Conservation (phyloP, 2,329 filamentous ascomycete species). For the Ilyonectria sp. region DNA sequence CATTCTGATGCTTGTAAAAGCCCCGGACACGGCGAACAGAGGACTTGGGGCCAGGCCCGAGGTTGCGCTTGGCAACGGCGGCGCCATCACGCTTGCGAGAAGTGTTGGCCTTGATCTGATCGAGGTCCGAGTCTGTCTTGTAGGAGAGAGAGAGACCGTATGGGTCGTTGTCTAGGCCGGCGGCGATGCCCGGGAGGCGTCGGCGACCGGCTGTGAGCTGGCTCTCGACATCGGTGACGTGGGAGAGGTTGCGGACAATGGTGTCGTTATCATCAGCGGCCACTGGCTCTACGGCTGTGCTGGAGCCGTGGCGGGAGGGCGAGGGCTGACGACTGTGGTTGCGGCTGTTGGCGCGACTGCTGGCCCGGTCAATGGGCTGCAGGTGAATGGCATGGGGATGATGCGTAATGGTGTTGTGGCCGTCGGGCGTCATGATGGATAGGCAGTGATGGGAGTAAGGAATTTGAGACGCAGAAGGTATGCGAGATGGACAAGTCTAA, state of each 20-base stretch:
- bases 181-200: conserved; percentile 69
- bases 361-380: conserved; percentile 51
- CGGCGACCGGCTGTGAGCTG: conserved; percentile 57
- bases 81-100: conserved; percentile 78
- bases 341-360: conserved; percentile 38
- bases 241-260: conserved; percentile 60
- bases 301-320: conserved; percentile 55
- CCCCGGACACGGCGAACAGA: conserved; percentile 74
- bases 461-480: not conserved
- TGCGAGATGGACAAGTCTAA: not conserved
- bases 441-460: conserved; percentile 14
- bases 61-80: conserved; percentile 34
- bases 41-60: conserved; percentile 45
- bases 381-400: conserved; percentile 63
- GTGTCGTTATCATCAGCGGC: conserved; percentile 55
- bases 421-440: conserved; percentile 59
- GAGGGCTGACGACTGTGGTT: conserved; percentile 40
- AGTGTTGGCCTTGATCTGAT: conserved; percentile 84
- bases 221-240: conserved; percentile 64
- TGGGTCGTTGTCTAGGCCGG: conserved; percentile 78
- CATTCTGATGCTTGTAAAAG: conserved; percentile 94
- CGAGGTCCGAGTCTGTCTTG: conserved; percentile 84
- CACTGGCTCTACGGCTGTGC: conserved; percentile 62
- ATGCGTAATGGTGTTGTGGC: conserved; percentile 58
- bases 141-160: conserved; percentile 83